These are phyloP conservation scores for Cronartium quercuum DNA, from an alignment of 1,284 basidiomycete genomes.

Conservation along the genomic window DNA sequence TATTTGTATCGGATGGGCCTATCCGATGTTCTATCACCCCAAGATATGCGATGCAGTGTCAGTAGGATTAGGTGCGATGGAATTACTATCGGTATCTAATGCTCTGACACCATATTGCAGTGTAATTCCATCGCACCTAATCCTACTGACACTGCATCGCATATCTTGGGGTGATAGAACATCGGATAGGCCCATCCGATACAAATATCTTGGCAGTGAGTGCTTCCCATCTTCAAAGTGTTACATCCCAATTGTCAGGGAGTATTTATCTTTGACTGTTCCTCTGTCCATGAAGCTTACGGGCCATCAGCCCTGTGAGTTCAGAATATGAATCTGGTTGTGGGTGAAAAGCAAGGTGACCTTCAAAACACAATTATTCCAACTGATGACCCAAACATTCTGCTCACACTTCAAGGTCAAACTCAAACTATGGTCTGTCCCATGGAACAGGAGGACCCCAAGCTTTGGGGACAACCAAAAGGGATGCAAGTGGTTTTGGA, in stretches of 20 bases:
- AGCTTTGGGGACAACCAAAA: neutral
- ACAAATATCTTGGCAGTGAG: too few species aligned
- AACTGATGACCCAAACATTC: conserved; percentile 7
- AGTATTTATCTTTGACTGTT: conserved; percentile 22
- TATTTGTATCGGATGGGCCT: too few species aligned
- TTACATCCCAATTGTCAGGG: conserved; percentile 1
- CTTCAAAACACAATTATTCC: conserved; percentile 4
- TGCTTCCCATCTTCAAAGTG: conserved; percentile 1
- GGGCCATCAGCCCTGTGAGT: neutral
- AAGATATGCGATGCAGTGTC: too few species aligned
- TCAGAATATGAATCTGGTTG: conserved; percentile 16
- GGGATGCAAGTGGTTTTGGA: neutral
- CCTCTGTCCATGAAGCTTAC: neutral
- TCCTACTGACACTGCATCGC: too few species aligned
- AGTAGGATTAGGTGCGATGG: too few species aligned
- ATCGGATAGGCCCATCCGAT: too few species aligned
- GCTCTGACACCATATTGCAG: too few species aligned
- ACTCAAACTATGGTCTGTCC: neutral
- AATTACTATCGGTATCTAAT: too few species aligned
- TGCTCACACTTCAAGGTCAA: neutral
- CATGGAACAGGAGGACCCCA: neutral
- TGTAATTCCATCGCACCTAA: too few species aligned
- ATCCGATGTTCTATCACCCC: too few species aligned
- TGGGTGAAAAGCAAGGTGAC: neutral
- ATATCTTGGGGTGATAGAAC: too few species aligned